phyloP scores from a whole-genome alignment of 1,284 basidiomycete genomes.

The Entoloma clypeatum region DNA sequence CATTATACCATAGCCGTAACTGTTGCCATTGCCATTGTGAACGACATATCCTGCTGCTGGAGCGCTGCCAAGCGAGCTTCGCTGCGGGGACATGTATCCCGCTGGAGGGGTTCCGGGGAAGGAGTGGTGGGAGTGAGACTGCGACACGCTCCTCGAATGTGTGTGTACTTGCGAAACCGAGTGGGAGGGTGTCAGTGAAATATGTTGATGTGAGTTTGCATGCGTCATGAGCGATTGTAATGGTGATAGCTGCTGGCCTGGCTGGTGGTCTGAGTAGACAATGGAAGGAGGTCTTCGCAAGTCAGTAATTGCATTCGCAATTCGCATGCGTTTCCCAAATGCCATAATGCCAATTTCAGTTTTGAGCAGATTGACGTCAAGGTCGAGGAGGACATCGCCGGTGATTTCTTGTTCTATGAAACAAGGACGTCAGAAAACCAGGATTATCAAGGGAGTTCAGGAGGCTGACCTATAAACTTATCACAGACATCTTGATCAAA shows the following conservation, averaged over 20 bases:
- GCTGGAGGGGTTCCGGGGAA: conserved; percentile 35
- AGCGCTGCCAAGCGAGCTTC: conserved; percentile 36
- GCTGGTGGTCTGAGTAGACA: conserved; percentile 38
- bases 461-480: conserved; percentile 76
- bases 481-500: conserved; percentile 82
- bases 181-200: conserved; percentile 19
- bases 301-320: conserved; percentile 93
- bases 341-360: conserved; percentile 92
- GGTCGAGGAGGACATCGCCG: conserved; percentile 92
- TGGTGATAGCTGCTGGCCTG: conserved; percentile 19
- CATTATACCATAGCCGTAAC: background rate
- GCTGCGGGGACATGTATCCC: conserved; percentile 31
- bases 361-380: conserved; percentile 91
- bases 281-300: conserved; percentile 69
- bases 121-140: conserved; percentile 43
- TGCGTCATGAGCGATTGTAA: conserved; percentile 16
- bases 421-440: conserved; percentile 6
- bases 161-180: conserved; percentile 24
- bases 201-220: conserved; percentile 20
- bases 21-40: no score
- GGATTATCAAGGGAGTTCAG: conserved; percentile 2
- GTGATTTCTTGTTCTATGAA: conserved; percentile 92
- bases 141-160: conserved; percentile 40
- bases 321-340: conserved; percentile 92
- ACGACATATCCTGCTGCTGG: background rate